Base-by-base conservation (phyloP, 2,329 filamentous ascomycete species). In the Colletotrichum sp. region DNA sequence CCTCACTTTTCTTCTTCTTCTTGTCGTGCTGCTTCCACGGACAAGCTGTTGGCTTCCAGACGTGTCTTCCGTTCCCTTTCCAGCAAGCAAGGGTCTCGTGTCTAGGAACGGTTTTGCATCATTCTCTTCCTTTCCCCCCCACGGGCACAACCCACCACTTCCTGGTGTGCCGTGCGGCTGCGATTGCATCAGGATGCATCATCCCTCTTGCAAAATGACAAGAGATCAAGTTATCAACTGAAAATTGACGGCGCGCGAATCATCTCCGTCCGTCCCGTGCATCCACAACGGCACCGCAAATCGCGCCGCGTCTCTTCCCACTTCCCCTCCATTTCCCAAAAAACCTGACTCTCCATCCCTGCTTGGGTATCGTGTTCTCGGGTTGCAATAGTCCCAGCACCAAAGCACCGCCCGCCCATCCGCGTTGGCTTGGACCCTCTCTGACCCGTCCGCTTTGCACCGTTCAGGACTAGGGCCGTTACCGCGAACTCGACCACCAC, bases 191-290 rank as follows among this genome's bases (percentile, higher is more conserved):
- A 69, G 74, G 44, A 22, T 52, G 44, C 70, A 76, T 76, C n/a
- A 55, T 73, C 74, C 71, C 70, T 73, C 63, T 36, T 69, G 36
- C 8, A 9, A 49, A 73, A 61, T 65, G 64, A 64, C 64, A 64
- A 49, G 8, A 64, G 11, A 22, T 12, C 44, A 49, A n/a, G 6
- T 12, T 8, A 52, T 52, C 44, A 5, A 63, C 61, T 15, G 52
- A 25, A n/a, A 19, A 27, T 57, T 61, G 22, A 12, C 71, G 39
- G 39, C 73, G 22, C n/a, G 29, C 73, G 59, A 76, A 61, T 73
- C 68, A 75, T 75, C 69, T 75, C 72, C 62, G 72, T 75, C 70
- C 39, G 29, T 76, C 74, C 74, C 65, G 70, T 72, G 69, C 30
- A 76, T 72, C 73, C 69, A 72, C 69, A 69, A 72, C 63, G 69